Conservation (phyloP, 1,284 basidiomycete species). For the Tetrapyrgos nigripes region DNA sequence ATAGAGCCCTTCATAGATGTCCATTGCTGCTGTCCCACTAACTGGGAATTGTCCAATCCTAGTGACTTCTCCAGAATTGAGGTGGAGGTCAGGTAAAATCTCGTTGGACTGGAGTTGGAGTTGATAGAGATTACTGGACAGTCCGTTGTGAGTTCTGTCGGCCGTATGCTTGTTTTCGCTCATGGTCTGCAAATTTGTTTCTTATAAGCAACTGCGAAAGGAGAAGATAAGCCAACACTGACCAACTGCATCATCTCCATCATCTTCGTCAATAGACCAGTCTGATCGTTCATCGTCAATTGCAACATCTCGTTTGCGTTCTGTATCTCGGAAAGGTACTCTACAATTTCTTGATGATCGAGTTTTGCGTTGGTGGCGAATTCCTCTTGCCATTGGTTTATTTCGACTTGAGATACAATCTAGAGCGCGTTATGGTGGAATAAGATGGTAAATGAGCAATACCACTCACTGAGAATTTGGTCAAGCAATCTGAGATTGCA, state of each 20-base stretch:
- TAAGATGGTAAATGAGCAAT: background rate
- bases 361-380: slow-evolving; percentile 40
- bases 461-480: slow-evolving; percentile 45
- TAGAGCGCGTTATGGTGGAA: slow-evolving; percentile 16
- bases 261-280: slow-evolving; percentile 40
- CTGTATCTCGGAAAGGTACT: slow-evolving; percentile 49
- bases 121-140: slow-evolving; percentile 54
- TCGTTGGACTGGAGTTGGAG: slow-evolving; percentile 49
- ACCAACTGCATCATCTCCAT: slow-evolving; percentile 56
- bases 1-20: slow-evolving; percentile 60
- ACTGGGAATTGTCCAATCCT: slow-evolving; percentile 53
- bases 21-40: slow-evolving; percentile 54
- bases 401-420: slow-evolving; percentile 51
- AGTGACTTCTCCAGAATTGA: slow-evolving; percentile 57
- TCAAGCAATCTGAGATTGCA: slow-evolving; percentile 47
- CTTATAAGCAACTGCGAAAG: background rate
- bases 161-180: slow-evolving; percentile 38
- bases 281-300: slow-evolving; percentile 35
- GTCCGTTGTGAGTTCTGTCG: slow-evolving; percentile 43
- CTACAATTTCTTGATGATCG: slow-evolving; percentile 50
- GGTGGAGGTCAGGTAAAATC: slow-evolving; percentile 54
- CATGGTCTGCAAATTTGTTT: slow-evolving; percentile 32
- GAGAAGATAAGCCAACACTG: background rate
- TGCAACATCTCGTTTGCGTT: slow-evolving; percentile 44
- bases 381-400: slow-evolving; percentile 52